These are phyloP conservation scores for Pestalotiopsis sp. DNA, from an alignment of 2,329 filamentous ascomycete species.

Conservation along the genomic window DNA sequence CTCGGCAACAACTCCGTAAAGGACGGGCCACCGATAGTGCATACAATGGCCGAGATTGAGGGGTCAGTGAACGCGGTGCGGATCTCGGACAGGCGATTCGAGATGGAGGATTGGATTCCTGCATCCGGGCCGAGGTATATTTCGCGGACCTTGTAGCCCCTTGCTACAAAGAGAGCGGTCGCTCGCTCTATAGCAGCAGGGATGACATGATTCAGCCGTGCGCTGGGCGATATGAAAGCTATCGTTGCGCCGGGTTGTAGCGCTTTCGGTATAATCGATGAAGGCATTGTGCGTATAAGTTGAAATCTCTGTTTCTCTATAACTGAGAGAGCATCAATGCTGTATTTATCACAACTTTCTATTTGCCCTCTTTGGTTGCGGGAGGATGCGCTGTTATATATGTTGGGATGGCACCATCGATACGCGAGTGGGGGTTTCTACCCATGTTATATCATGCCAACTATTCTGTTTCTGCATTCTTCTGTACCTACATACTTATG, in stretches of 20 bases:
- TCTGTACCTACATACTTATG: too few relatives aligned
- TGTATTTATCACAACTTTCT: too few relatives aligned
- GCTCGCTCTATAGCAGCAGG: conserved; percentile 34
- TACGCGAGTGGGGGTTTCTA: too few relatives aligned
- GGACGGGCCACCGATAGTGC: conserved; percentile 40
- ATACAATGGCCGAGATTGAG: conserved; percentile 37
- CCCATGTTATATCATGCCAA: too few relatives aligned
- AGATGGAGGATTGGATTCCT: conserved; percentile 34
- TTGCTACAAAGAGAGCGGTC: conserved; percentile 27
- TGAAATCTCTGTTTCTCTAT: too few relatives aligned
- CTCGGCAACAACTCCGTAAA: conserved; percentile 43
- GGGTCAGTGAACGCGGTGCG: conserved; percentile 40
- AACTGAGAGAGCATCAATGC: too few relatives aligned
- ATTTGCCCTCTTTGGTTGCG: too few relatives aligned
- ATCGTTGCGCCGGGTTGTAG: conserved; percentile 39
- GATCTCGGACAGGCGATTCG: conserved; percentile 39
- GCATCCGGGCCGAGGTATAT: conserved; percentile 31
- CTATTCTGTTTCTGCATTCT: too few relatives aligned
- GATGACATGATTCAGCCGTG: conserved; percentile 34
- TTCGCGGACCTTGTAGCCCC: conserved; percentile 37
- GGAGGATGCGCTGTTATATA: too few relatives aligned
- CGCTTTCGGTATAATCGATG: conserved; percentile 23
- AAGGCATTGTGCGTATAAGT: conserved; percentile 16
- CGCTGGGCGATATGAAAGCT: conserved; percentile 42
- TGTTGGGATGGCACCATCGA: too few relatives aligned